Conservation (phyloP, 441 rosid species). For the Hura crepitans region DNA sequence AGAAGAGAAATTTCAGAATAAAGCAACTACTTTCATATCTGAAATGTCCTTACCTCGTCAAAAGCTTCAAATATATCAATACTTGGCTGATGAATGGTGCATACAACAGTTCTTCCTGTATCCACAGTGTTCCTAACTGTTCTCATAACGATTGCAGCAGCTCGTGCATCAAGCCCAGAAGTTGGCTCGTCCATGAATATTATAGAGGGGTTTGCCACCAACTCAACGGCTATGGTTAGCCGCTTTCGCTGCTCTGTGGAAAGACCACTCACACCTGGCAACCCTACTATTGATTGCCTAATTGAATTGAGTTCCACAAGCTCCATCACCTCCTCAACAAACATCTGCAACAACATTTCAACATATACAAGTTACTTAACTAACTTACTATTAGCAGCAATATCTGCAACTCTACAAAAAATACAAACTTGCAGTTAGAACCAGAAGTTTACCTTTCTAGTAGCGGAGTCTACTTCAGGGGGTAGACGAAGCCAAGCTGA, state of each 20-base stretch:
- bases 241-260: conserved; percentile 43
- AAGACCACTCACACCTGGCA: conserved; percentile 39
- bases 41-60: conserved; percentile 12
- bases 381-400: too few species aligned
- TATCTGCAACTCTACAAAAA: too few species aligned
- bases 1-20: conserved; percentile 30
- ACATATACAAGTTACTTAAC: neutral
- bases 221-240: conserved; percentile 41
- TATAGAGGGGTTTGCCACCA: conserved; percentile 46
- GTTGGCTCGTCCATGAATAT: conserved; percentile 50
- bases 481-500: conserved; percentile 51
- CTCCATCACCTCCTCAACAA: conserved; percentile 38
- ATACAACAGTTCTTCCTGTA: conserved; percentile 44
- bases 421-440: neutral
- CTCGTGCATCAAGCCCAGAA: conserved; percentile 44
- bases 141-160: conserved; percentile 48
- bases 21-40: neutral
- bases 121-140: conserved; percentile 43
- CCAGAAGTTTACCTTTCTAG: conserved; percentile 33
- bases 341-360: conserved; percentile 26
- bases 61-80: conserved; percentile 17
- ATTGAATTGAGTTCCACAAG: conserved; percentile 34
- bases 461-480: conserved; percentile 29
- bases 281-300: conserved; percentile 35
- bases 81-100: conserved; percentile 45